These are phyloP conservation scores for Cutaneotrichosporon sp. DNA, from an alignment of 1,284 basidiomycete genomes.

Conservation along the genomic window DNA sequence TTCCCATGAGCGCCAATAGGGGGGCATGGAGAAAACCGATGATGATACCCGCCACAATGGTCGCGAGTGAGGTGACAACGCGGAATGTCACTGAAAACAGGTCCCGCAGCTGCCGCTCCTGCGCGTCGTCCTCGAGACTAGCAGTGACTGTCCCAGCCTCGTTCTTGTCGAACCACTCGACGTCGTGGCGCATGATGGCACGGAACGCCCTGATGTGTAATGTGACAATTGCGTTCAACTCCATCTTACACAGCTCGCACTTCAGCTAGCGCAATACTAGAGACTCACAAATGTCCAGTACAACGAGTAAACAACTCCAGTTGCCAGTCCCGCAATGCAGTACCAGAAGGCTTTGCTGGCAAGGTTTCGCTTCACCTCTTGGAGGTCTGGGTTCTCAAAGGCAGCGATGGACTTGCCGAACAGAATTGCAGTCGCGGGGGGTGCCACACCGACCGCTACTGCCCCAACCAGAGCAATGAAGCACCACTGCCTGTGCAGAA, in stretches of 20 bases:
- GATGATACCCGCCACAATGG: constrained; percentile 70
- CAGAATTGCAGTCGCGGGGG: constrained; percentile 80
- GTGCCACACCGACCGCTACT: constrained; percentile 66
- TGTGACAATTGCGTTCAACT: constrained; percentile 66
- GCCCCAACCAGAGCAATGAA: constrained; percentile 41
- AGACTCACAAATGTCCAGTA: constrained; percentile 57
- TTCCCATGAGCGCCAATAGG: constrained; percentile 40
- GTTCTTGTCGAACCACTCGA: constrained; percentile 85
- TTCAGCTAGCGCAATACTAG: too few species aligned
- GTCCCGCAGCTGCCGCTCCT: constrained; percentile 73
- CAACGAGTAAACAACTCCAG: constrained; percentile 62
- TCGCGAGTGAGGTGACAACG: constrained; percentile 75
- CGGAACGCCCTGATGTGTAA: constrained; percentile 69
- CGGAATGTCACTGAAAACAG: constrained; percentile 86
- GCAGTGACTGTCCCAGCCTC: constrained; percentile 77
- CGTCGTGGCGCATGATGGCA: constrained; percentile 78
- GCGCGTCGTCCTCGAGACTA: constrained; percentile 79
- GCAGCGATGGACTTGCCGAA: constrained; percentile 67
- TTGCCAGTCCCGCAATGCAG: constrained; percentile 76
- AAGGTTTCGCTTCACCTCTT: constrained; percentile 32
- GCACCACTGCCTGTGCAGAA: constrained; percentile 46
- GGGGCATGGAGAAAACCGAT: constrained; percentile 71
- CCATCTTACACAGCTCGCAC: constrained; percentile 62
- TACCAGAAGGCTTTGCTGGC: constrained; percentile 65
- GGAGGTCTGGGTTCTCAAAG: constrained; percentile 60